Conservation (phyloP, 306 rosid genomes). For the Citrullus mucosospermus region DNA sequence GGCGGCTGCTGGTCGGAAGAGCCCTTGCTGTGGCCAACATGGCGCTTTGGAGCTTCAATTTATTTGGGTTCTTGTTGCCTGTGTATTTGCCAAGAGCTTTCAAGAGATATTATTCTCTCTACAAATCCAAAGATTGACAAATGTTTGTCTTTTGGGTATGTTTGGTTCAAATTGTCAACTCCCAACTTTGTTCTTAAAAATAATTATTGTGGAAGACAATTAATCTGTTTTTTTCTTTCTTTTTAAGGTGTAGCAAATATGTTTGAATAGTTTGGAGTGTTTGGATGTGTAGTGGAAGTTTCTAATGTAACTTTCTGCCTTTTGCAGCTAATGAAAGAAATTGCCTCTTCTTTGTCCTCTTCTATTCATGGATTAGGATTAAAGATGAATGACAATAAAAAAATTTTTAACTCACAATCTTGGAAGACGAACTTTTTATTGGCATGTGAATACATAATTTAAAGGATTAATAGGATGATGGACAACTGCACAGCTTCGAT, state of each 20-base stretch:
- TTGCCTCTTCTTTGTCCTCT: no score
- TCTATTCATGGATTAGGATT: no score
- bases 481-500: no score
- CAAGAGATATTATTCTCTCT: conserved; percentile 37
- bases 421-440: no score
- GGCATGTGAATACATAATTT: no score
- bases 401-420: no score
- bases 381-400: no score
- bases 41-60: conserved; percentile 85
- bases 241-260: neutral
- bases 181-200: neutral
- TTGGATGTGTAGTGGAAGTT: neutral
- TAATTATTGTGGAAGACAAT: neutral
- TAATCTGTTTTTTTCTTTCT: neutral
- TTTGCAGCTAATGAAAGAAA: neutral
- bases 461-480: no score
- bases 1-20: conserved; percentile 43
- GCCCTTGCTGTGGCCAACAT: conserved; percentile 70
- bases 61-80: conserved; percentile 81
- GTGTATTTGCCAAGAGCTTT: conserved; percentile 85
- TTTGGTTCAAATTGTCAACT: neutral
- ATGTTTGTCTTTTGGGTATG: neutral
- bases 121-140: conserved; percentile 24
- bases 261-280: neutral
- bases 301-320: neutral